Evolutionary conservation across 2,329 filamentous ascomycete species (phyloP), one percentile per base, ranked within the genome.

Genomic region (Fusarium sp.): DNA sequence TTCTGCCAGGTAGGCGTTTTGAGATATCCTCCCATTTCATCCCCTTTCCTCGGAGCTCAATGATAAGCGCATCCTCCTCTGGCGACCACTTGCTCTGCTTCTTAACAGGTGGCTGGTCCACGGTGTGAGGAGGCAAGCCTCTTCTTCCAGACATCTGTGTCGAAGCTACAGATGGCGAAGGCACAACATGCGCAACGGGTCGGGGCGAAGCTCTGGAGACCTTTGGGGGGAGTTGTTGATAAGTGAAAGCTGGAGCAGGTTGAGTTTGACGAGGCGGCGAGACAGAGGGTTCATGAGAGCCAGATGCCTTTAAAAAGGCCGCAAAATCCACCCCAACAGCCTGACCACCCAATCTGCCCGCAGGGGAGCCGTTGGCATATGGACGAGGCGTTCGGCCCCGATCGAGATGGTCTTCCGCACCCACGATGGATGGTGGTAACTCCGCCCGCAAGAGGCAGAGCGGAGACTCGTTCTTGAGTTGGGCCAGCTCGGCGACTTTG

Each of bases 11-110:
- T 52, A 98, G 84, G 58, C 91, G 89, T 83, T 95, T 97, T 67
- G 94, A 97, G 75, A 98, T 98, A 80, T 98, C 95, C 78, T 98
- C 95, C 96, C 95, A 98, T 79, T 98, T 98, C 94, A 98, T 97
- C 11, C 93, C 93, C 74, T 91, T 91, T 40, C 94, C 93, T 62
- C 95, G 90, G 67, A 98, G 87, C 79, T 97, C 93, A 75, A 98
- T 97, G 74, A 97, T 97, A 51, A 96, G 84, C n/a, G 92, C 89
- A 80, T 98, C 94, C 80, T 98, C 95, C 67, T 98, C 94, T 1
- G 92, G 86, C 8, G 93, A 97, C 96, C 96, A 98, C 81, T 98
- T 98, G 78, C 93, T 97, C 80, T 98, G 94, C 82, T 95, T 97
- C 84, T 96, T 97, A 34, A 93, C 92, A 22, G 93, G 93, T 40